Base-by-base conservation (phyloP, 1,139 yeast genomes). In the Trichomonascaceae sp. region DNA sequence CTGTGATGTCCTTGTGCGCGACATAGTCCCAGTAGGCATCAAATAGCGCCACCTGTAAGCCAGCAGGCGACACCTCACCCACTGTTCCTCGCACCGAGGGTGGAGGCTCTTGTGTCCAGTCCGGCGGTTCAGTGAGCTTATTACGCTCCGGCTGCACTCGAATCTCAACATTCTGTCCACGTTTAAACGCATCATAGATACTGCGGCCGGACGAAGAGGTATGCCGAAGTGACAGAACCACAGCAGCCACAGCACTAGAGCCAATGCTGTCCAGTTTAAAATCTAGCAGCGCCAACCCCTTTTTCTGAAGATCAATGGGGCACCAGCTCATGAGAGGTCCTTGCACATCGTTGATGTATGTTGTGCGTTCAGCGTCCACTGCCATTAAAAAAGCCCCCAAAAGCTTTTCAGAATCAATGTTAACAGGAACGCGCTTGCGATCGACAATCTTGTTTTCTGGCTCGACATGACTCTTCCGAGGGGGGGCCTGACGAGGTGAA, bases 221-320 rank as follows among this genome's bases (percentile, higher is more conserved):
- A 11, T 59, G 68, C 31, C 23, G 6, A 11, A 87, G 56, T 40
- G 84, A 93, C 8, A 82, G 48, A 28, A 81, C 57, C 11, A 74
- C 62, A 47, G 80, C 73, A 3, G 95, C 95, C 4, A 87, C 93
- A 15, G 82, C 58, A 0, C 95, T 94, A 0, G 89, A 78, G 35
- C 78, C 62, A 3, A 80, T 57, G 37, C 74, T 73, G 13, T 68
- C 67, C 13, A 79, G 60, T 1, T 62, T 54, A 34, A 87, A 60
- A 52, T 85, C 80, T 30, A 74, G 53, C 5, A 84, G 62, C 0
- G 96, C 96, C 26, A 80, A 60, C 0, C 96, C 96, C 35, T 72
- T 64, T 13, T 64, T 60, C 0, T 80, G 77, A 17, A 87, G 62
- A 38, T 67, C 67, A 49, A 77, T 76, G 1, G 87, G 73, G 1